phyloP scores from a whole-genome alignment of 495 filamentous ascomycete species.

The Lophium mytilinum region DNA sequence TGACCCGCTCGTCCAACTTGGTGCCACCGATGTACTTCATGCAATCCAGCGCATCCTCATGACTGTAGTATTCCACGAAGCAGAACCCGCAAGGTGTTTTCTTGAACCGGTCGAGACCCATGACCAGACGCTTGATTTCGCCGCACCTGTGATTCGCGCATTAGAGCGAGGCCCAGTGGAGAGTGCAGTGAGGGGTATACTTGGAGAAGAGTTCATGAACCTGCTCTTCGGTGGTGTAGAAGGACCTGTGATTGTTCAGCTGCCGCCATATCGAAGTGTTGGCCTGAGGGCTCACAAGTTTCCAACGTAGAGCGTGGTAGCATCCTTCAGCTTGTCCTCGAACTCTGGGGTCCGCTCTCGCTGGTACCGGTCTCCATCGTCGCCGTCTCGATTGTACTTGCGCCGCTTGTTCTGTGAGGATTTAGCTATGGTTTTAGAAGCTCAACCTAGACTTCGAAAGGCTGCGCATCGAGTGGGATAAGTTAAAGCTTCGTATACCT shows the following conservation, averaged over 20 bases:
- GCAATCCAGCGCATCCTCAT: conserved; percentile 91
- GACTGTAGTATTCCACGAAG: conserved; percentile 98
- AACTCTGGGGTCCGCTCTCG: conserved; percentile 36
- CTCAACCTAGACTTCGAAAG: neutral
- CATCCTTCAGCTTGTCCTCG: conserved; percentile 70
- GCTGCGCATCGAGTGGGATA: too few species aligned
- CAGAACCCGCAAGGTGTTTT: conserved; percentile 99
- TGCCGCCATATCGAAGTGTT: neutral
- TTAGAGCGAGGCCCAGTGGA: too few species aligned
- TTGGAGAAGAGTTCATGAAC: conserved; percentile 96
- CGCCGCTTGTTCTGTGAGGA: conserved; percentile 55
- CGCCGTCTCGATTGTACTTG: conserved; percentile 49
- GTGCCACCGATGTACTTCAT: conserved; percentile 98
- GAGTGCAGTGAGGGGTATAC: conserved; percentile 31
- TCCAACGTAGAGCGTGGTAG: conserved; percentile 93
- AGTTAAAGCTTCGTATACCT: conserved; percentile 42
- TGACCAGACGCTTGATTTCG: conserved; percentile 95
- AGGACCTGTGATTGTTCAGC: conserved; percentile 61
- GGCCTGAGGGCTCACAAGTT: conserved; percentile 64
- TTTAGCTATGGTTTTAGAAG: neutral
- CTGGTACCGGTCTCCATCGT: conserved; percentile 40
- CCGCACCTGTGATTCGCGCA: conserved; percentile 52
- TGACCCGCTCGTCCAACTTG: conserved; percentile 96
- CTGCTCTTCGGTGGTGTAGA: conserved; percentile 98
- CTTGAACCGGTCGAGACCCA: conserved; percentile 92